A percentile compares a stretch with the other conserved stretches of the same genome.
phyloP scores from a whole-genome alignment of 257 asterid species.

The Penstemon barbatus region DNA sequence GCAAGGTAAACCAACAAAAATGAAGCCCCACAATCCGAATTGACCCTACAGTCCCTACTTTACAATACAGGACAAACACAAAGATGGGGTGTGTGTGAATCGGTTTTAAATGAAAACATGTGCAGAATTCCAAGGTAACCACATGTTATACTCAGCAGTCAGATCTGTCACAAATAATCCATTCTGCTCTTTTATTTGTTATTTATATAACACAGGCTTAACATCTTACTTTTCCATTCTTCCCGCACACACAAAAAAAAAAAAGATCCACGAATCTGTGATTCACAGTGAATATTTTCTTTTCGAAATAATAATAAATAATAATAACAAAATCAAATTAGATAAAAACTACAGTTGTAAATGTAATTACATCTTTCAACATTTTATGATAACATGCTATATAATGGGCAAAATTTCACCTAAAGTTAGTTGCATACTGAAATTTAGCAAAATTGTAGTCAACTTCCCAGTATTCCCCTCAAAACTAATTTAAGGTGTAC shows the following conservation, averaged over 20 bases:
- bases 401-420: background rate
- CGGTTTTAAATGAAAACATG: too few relatives aligned
- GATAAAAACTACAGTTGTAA: background rate
- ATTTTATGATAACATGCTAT: background rate
- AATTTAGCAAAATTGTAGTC: background rate
- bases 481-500: background rate
- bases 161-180: slow-evolving; percentile 1
- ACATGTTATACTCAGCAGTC: slow-evolving; percentile 4
- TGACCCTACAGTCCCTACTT: background rate
- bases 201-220: background rate
- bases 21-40: background rate
- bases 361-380: background rate
- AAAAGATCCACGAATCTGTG: background rate
- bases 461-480: background rate
- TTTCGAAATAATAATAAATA: too few relatives aligned
- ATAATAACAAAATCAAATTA: background rate
- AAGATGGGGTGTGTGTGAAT: background rate
- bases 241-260: background rate
- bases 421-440: background rate
- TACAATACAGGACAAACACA: background rate
- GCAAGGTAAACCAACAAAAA: background rate
- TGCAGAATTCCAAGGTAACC: background rate
- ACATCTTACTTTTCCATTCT: background rate
- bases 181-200: background rate
- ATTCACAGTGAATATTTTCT: background rate